phyloP scores from a whole-genome alignment of 1,139 yeast species.

The Yamadazyma conglobata region DNA sequence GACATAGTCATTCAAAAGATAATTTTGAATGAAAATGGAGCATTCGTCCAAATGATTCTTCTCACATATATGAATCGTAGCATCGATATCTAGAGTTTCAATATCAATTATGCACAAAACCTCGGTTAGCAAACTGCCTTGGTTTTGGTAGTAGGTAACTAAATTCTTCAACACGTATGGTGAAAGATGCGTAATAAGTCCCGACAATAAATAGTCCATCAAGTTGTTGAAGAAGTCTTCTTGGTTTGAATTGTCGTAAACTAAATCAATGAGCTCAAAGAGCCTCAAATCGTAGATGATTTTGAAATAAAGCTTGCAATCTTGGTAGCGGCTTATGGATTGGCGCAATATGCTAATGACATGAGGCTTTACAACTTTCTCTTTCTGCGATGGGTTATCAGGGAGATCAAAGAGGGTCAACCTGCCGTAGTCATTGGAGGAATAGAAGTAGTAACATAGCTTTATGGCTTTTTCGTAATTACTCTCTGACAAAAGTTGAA shows the following conservation, averaged over 20 bases:
- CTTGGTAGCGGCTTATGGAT: constrained; percentile 37
- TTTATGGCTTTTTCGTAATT: constrained; percentile 54
- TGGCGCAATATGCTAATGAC: constrained; percentile 55
- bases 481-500: constrained; percentile 44
- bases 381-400: constrained; percentile 36
- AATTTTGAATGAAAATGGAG: constrained; percentile 65
- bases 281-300: constrained; percentile 7
- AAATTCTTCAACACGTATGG: constrained; percentile 60
- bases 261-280: constrained; percentile 39
- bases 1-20: constrained; percentile 58
- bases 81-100: constrained; percentile 66
- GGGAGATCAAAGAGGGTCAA: constrained; percentile 55
- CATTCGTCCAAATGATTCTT: constrained; percentile 49
- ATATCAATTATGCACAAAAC: constrained; percentile 66
- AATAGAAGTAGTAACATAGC: constrained; percentile 52
- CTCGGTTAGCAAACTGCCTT: constrained; percentile 55
- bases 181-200: constrained; percentile 48
- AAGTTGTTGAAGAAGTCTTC: constrained; percentile 47
- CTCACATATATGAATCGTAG: constrained; percentile 59
- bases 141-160: constrained; percentile 45
- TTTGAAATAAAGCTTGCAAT: constrained; percentile 20
- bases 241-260: constrained; percentile 47
- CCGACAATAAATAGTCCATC: constrained; percentile 48
- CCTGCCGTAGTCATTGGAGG: constrained; percentile 42
- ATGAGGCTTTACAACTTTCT: constrained; percentile 49